These are phyloP conservation scores for Tilletia walkeri DNA, from an alignment of 1,284 basidiomycete species.

Conservation along the genomic window DNA sequence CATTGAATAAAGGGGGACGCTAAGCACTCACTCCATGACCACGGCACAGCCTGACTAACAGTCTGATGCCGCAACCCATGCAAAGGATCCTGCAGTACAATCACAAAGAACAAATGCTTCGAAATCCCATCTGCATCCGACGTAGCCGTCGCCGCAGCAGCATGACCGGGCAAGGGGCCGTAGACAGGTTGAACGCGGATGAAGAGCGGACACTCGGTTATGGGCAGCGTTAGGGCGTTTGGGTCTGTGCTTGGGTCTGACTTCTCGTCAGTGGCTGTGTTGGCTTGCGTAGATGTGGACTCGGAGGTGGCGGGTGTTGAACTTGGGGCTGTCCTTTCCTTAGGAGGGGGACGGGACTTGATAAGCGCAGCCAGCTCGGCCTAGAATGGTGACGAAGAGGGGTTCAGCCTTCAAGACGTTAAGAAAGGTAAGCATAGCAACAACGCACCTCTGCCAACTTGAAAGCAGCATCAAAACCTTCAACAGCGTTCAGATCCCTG, in stretches of 20 bases:
- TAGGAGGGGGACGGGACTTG: slow-evolving; percentile 58
- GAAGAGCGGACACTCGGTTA: slow-evolving; percentile 86
- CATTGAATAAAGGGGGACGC: neutral
- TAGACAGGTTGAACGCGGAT: slow-evolving; percentile 79
- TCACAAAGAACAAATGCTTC: slow-evolving; percentile 41
- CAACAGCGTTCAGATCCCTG: slow-evolving; percentile 76
- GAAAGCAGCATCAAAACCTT: slow-evolving; percentile 77
- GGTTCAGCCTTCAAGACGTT: neutral
- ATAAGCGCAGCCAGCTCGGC: slow-evolving; percentile 75
- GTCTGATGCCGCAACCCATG: slow-evolving; percentile 48
- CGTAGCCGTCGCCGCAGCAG: neutral
- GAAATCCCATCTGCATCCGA: neutral
- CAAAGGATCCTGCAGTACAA: slow-evolving; percentile 47
- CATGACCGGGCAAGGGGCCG: slow-evolving; percentile 30
- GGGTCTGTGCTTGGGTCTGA: neutral
- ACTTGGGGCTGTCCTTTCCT: neutral
- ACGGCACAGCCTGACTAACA: slow-evolving; percentile 46
- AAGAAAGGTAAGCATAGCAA: neutral
- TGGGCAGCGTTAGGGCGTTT: slow-evolving; percentile 60
- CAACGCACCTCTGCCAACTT: slow-evolving; percentile 70
- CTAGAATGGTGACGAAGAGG: slow-evolving; percentile 10
- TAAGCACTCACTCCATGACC: slow-evolving; percentile 45
- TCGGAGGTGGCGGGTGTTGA: neutral
- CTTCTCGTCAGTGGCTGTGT: no score
- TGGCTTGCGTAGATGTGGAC: no score